Base-by-base conservation (phyloP, 768 basidiomycete species). In the Phaeotremella skinneri region DNA sequence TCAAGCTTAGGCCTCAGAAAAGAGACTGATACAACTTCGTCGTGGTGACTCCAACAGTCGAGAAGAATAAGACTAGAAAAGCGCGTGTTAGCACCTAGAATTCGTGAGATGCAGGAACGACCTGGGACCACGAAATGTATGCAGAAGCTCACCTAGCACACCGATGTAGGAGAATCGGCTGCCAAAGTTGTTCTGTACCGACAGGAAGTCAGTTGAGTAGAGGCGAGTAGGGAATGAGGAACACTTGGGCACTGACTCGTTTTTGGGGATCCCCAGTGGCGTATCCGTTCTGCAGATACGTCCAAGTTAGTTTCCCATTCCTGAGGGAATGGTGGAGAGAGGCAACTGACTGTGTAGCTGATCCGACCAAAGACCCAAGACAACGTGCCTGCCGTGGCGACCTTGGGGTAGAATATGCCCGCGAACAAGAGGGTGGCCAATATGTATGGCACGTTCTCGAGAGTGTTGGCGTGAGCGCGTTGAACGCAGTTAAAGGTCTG, bases 401-500 rank as follows among this genome's bases (percentile, higher is more conserved):
- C 29, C 17, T 43, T 48, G 25, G 62, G 62, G 37, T 63, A 39
- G 42, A 55, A 66, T 66, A 56, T 30, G 70, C 71, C 64, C 51
- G 70, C 37, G 59, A 59, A 69, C 1, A 58, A 43, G 37, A 52
- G 50, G 20, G 63, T 29, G 5, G 59, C 56, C n/a, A 74, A 34
- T 32, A 66, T 29, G 61, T 56, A 65, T 1, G 69, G 64, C 21
- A 62, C 47, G 25, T 49, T 53, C 55, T 74, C 72, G 43, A 74
- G 63, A 20, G 69, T 71, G 49, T 74, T 74, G 1, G 32, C 56
- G 42, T 74, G 67, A 32, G 64, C 66, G 45, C 72, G 52, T 42
- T 74, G 69, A 29, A 56, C 52, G 47, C 72, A 74, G 57, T 74
- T 69, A 56, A 56, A 70, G 30, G 43, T 42, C 65, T 67, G 59